phyloP scores from a whole-genome alignment of 768 basidiomycete species.

The Tricholoma hemisulphureum region DNA sequence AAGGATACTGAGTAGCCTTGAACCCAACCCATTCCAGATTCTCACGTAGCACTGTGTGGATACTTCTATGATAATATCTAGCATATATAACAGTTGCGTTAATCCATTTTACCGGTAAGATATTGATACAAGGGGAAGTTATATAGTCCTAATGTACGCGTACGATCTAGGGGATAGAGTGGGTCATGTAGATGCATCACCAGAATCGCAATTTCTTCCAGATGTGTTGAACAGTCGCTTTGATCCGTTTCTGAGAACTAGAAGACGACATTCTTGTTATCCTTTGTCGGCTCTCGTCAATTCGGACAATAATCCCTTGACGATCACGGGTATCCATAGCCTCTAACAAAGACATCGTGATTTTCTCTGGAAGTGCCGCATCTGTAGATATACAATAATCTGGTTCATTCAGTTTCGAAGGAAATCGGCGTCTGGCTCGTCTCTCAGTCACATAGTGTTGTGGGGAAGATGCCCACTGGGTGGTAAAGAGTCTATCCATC shows the following conservation, averaged over 20 bases:
- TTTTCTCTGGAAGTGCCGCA: constrained; percentile 17
- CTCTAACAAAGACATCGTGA: constrained; percentile 28
- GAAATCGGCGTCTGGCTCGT: background rate
- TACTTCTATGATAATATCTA: no score
- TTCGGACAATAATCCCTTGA: background rate
- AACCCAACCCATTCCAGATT: no score
- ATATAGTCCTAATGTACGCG: background rate
- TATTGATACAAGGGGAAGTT: background rate
- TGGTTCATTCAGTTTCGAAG: background rate
- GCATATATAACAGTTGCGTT: no score
- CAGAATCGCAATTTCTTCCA: constrained; percentile 7
- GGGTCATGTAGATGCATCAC: background rate
- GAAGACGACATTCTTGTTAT: background rate
- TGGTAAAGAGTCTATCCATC: background rate
- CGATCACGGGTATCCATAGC: constrained; percentile 29
- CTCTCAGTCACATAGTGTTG: background rate
- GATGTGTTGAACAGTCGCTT: constrained; percentile 2
- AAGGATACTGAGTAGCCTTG: constrained; percentile 6
- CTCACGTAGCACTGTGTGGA: no score
- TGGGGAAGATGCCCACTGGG: background rate
- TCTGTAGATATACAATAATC: background rate
- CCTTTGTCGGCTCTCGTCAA: background rate
- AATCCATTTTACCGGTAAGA: no score
- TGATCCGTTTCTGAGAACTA: constrained; percentile 1
- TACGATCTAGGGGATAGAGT: background rate